Evolutionary conservation across 148 eudicot species (phyloP), one percentile per base, ranked within the genome.

Genomic region (Vaccinium macrocarpon): DNA sequence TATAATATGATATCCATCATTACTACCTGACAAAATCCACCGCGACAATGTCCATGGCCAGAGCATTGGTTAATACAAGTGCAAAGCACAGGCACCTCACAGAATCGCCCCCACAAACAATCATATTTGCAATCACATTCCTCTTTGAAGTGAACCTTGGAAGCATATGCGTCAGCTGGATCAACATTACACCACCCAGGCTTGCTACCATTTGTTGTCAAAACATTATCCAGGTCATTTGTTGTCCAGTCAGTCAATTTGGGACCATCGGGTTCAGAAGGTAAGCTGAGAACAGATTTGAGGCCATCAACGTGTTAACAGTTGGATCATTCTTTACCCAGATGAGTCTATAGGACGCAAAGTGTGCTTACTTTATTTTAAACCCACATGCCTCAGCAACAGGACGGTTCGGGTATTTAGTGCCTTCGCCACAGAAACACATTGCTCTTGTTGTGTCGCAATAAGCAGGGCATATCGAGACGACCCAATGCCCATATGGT

Each of bases 51-150:
- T 57, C 99, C 99, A 88, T 92, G 93, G 76, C 95, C 92, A 29
- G 99, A 93, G 80, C 99, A 96, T 85, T 96, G 99, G 86, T 96
- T 96, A 46, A 96, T 92, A 84, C 99, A 96, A 84, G 90, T 87
- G 68, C 90, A 89, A 71, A 79, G 85, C 86, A 96, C 97, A 64
- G 92, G 90, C 25, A 84, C 75, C 91, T 96, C 98, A 85, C 99
- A 96, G 81, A 94, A 95, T 68, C 84, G 82, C 15, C 98, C 98
- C 79, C 80, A 85, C 35, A 88, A 90, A 81, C 99, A 91, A 86
- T 96, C 99, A 89, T 96, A 96, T 87, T 92, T 96, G 89, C 99
- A 96, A 86, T 96, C 95, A 83, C 99, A 95, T 86, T 95, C 98
- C 76, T 91, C 92, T 87, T 96, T 96, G 83, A 90, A 88, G 73